Evolutionary conservation across 2,329 filamentous ascomycete genomes (phyloP), one percentile per base, ranked within the genome.

Genomic region (Epichloe gansuensis): DNA sequence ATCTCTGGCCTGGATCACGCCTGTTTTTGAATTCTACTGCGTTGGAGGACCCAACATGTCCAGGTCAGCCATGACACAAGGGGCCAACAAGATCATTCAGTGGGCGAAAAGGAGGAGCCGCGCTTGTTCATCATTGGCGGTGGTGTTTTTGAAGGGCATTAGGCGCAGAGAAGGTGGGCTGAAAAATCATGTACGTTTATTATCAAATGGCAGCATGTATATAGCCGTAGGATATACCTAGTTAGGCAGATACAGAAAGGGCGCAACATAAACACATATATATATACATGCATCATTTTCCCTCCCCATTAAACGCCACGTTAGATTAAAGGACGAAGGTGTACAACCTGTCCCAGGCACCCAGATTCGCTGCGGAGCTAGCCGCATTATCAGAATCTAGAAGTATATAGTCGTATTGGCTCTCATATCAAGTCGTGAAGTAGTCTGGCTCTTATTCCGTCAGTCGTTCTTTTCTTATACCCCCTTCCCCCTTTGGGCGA

Each of bases 121-220:
- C 77, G 93, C 53, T 73, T 97, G 5, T 98, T 98, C 64, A 95
- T 98, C 55, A 93, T 98, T 64, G 93, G 93, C 1, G 94, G 93
- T n/a, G 93, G 91, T 44, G 91, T 97, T 86, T 85, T 61, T 83
- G 46, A 42, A 46, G 12, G 7, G 46, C 43, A 48, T 25, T 2
- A 25, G 43, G 13, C 15, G 34, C 38, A 12, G 37, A 31, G 31
- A 15, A 23, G 17, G 11, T 21, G 21, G 11, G 21, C n/a, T 34
- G 28, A 37, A 45, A 23, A 31, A 49, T 25, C 23, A 45, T 46
- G 15, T 47, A 39, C 25, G 5, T 37, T 46, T 41, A 43, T 13
- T 42, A 47, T 12, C 17, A 23, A 28, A 31, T 31, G 21, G 17
- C 21, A 23, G 44, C 43, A 9, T 17, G n/a, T 12, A 31, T 34